Base-by-base conservation (phyloP, 208 protist genomes). In the Naegleria lovaniensis region DNA sequence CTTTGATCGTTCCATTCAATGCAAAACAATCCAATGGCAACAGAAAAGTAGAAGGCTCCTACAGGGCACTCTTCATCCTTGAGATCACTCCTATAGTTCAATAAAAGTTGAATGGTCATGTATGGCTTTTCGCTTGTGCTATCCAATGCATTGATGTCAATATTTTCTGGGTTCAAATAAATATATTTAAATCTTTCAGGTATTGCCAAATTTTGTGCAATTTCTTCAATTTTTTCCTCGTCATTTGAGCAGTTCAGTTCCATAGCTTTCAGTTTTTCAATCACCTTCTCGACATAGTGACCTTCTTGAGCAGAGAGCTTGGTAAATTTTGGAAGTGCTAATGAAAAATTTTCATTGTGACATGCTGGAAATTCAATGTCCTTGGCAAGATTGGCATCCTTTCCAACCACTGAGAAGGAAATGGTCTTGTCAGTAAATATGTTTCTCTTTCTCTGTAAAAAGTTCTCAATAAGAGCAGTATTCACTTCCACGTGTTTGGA, bases 181-280 rank as follows among this genome's bases (percentile, higher is more conserved):
- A 36, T 36, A 79, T 36, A 79, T 79, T 79, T 79, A 79, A 79
- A 79, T 79, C 67, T 79, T 33, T 79, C 67, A 36, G 67, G 67
- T 36, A 79, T 79, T 25, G 29, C 29, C 29, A 79, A 79, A 33
- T 79, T 36, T 79, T 79, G 67, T 6, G 67, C 67, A 36, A 79
- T 36, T 36, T 36, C 67, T 33, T 79, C 67, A 79, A 79, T 25
- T 36, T 36, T 79, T 25, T 25, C 13, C 6, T 79, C 9, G 5
- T 79, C 29, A 36, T 11, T 67, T 4, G 22, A 67, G 19, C 55
- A 67, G 11, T 2, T 29, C 11, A 67, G 55, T 29, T 67, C 22
- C 4, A 67, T 67, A 36, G 19, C n/a, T 36, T 36, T 79, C 29
- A 79, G 36, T 79, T 79, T 79, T 25, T 79, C n/a, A 1, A 67